These are phyloP conservation scores for Croton laevigatus DNA, from an alignment of 441 rosid genomes.

Conservation along the genomic window DNA sequence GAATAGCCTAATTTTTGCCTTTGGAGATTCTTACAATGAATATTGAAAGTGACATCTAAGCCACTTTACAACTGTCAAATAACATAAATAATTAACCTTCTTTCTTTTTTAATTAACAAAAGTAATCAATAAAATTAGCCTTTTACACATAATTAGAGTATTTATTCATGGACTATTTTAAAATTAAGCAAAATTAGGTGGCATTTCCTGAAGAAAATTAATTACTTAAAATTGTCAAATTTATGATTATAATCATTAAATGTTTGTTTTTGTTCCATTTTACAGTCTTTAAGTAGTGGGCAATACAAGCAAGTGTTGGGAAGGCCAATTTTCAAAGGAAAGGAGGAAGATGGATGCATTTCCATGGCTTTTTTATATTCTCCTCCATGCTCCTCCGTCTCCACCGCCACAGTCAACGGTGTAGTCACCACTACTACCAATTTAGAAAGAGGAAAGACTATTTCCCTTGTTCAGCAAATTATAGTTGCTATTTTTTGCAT, in stretches of 20 bases:
- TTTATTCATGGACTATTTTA: too few relatives aligned
- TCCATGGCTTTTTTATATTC: conserved; percentile 69
- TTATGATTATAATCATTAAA: not conserved
- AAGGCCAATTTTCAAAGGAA: conserved; percentile 50
- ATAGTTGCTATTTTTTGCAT: conserved; percentile 43
- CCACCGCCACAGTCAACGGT: not conserved
- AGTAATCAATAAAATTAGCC: too few relatives aligned
- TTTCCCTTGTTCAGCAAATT: conserved; percentile 59
- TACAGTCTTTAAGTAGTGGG: conserved; percentile 54
- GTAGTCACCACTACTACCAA: not conserved
- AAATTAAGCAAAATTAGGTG: too few relatives aligned
- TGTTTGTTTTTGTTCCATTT: not conserved
- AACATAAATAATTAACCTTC: too few relatives aligned
- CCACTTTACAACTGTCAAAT: too few relatives aligned
- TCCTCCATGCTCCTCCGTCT: conserved; percentile 29
- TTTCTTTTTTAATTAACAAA: too few relatives aligned
- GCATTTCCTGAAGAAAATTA: too few relatives aligned
- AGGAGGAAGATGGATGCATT: conserved; percentile 31
- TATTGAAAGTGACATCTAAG: too few relatives aligned
- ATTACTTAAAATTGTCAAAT: not conserved
- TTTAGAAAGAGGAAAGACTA: conserved; percentile 27
- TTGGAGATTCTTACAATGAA: not conserved
- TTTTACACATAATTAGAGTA: too few relatives aligned
- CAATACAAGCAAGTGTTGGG: conserved; percentile 72
- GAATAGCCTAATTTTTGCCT: not conserved